Evolutionary conservation across 2,329 filamentous ascomycete species (phyloP), one percentile per base, ranked within the genome.

Genomic region (Akanthomyces lecanii): DNA sequence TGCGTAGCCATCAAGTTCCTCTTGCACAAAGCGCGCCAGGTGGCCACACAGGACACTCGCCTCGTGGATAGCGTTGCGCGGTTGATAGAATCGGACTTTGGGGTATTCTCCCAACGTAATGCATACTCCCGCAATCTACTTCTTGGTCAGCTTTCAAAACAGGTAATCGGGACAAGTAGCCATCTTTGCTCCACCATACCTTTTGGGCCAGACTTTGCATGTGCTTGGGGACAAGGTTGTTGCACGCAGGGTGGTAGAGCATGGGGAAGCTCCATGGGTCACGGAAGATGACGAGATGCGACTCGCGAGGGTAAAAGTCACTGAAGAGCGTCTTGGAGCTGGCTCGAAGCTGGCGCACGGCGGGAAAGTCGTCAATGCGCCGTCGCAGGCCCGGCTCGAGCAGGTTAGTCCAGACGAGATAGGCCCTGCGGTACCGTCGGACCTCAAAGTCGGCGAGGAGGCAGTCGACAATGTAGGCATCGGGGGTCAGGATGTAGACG

Each of bases 191-290:
- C 4, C 12, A 23, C 16, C 68, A 44, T 72, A 96, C 92, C 86
- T 94, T 97, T 74, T 96, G 91, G 33, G 95, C 92, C 62, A 98
- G 78, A 45, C 85, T 82, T 71, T 93, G 88, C 83, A 99, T 87
- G 73, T 99, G 94, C 62, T 85, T 83, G 55, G 88, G 85, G 47
- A 99, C 89, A 50, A 97, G 79, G 67, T 86, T 83, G 74, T 96
- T 96, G 77, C 95, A 98, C 61, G 84, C 86, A 1, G 94, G 94
- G 73, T 99, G 94, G 77, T 90, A 99, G 64, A 99, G 81, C 58
- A 93, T 84, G 0, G 92, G 92, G 71, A 99, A 99, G 77, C 94
- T 98, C 88, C 90, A 97, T 1, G 95, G 94, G 73, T 99, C 94
- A 72, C 90, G 83, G 71, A 99, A 97, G 0, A 92, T 96, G 69